Percentiles rank a stretch among this genome's conserved stretches.
Evolutionary conservation across 176 grass and related monocot species (phyloP).

Genomic region (maize (Zea mays)): Zm-B73-REFERENCE-NAM-5.0 NC_050097.1:227253501-227254000

Average conservation of each 20-base stretch:
- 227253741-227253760: too few relatives aligned
- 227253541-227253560: background rate
- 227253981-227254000: background rate
- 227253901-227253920: background rate
- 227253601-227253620: background rate
- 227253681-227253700: slow-evolving; percentile 22
- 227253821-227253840: too few relatives aligned
- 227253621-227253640: slow-evolving; percentile 33
- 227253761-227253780: too few relatives aligned
- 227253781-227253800: too few relatives aligned
- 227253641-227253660: slow-evolving; percentile 45
- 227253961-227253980: background rate
- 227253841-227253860: background rate
- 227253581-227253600: background rate
- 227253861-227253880: background rate
- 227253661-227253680: slow-evolving; percentile 60
- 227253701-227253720: slow-evolving; percentile 26
- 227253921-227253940: background rate
- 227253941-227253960: slow-evolving; percentile 22
- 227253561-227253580: too few relatives aligned
- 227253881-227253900: background rate
- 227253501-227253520: background rate
- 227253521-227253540: background rate
- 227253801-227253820: slow-evolving; percentile 21
- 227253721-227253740: slow-evolving; percentile 22